A percentile compares a stretch with the other conserved stretches of the same genome.
phyloP scores from a whole-genome alignment of 495 filamentous ascomycete species.

The Daldinia decipiens region DNA sequence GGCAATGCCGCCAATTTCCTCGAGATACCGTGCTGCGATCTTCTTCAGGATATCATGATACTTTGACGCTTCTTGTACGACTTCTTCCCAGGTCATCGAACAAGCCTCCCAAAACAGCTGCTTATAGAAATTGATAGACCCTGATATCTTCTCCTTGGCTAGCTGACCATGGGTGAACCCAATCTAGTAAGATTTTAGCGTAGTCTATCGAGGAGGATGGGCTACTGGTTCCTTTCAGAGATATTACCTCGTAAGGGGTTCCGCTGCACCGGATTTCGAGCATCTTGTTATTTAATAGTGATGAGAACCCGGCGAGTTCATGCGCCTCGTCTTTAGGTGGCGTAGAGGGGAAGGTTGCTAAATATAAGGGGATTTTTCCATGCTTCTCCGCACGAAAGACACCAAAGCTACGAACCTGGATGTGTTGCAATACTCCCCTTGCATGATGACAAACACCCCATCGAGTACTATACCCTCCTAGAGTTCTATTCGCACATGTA shows the following conservation, averaged over 20 bases:
- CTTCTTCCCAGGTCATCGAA: slow-evolving; percentile 41
- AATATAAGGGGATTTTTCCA: not conserved
- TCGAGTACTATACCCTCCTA: too few relatives aligned
- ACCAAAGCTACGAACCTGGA: not conserved
- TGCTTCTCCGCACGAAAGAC: slow-evolving; percentile 2
- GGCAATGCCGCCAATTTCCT: slow-evolving; percentile 67
- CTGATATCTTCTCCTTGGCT: slow-evolving; percentile 39
- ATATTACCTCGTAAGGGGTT: slow-evolving; percentile 46
- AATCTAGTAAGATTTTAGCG: slow-evolving; percentile 34
- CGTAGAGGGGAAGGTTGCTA: not conserved
- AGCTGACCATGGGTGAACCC: slow-evolving; percentile 41
- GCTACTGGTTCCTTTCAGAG: not conserved
- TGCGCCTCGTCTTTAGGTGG: not conserved
- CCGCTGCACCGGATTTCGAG: slow-evolving; percentile 50
- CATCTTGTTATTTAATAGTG: slow-evolving; percentile 37
- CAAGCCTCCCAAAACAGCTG: slow-evolving; percentile 41
- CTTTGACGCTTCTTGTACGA: slow-evolving; percentile 40
- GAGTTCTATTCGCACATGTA: too few relatives aligned
- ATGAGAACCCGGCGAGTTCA: too few relatives aligned
- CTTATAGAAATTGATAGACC: slow-evolving; percentile 45
- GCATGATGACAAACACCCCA: not conserved
- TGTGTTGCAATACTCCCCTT: not conserved
- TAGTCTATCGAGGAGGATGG: not conserved
- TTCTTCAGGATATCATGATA: slow-evolving; percentile 42
- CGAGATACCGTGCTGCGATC: slow-evolving; percentile 55